These are phyloP conservation scores for Cajanus cajan DNA, from an alignment of 306 rosid species.

Conservation along the genomic window DNA sequence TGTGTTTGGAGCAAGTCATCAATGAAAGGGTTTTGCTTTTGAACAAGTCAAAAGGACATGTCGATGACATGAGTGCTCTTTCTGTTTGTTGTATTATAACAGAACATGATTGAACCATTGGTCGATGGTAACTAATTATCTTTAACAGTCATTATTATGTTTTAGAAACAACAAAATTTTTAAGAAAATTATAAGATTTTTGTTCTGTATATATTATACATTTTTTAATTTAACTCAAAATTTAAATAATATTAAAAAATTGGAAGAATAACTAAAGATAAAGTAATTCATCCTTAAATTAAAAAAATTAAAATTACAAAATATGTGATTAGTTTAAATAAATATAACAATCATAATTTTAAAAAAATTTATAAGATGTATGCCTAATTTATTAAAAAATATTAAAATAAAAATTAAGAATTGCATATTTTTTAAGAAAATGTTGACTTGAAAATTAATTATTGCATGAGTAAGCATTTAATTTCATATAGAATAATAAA, in stretches of 20 bases:
- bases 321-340: too few species aligned
- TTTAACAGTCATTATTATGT: constrained; percentile 2
- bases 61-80: constrained; percentile 33
- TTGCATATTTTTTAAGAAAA: too few species aligned
- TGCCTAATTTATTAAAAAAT: too few species aligned
- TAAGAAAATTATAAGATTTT: neutral
- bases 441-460: too few species aligned
- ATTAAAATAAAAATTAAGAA: too few species aligned
- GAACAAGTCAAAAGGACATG: constrained; percentile 50
- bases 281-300: too few species aligned
- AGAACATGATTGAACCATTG: constrained; percentile 32
- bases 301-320: too few species aligned
- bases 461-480: too few species aligned
- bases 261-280: neutral
- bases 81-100: constrained; percentile 23
- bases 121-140: neutral
- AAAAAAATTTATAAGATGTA: too few species aligned
- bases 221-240: neutral
- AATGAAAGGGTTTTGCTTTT: constrained; percentile 33
- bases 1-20: constrained; percentile 16
- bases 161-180: neutral
- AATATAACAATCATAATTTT: too few species aligned
- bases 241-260: too few species aligned
- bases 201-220: neutral
- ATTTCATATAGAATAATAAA: too few species aligned